phyloP scores from a whole-genome alignment of 768 basidiomycete genomes.

The Russula sp. region DNA sequence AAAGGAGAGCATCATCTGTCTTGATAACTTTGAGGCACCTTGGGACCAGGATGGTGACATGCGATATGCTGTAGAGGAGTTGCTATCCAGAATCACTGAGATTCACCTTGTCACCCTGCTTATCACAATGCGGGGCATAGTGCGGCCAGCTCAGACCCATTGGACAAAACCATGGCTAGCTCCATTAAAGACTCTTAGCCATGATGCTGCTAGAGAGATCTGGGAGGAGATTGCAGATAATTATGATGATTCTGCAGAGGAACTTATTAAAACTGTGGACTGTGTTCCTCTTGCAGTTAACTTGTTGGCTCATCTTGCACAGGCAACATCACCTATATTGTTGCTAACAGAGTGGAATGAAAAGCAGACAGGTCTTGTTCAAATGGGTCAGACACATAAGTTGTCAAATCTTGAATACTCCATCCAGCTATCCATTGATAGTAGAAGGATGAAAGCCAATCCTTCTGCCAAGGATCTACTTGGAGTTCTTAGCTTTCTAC shows the following conservation, averaged over 20 bases:
- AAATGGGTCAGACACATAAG: background rate
- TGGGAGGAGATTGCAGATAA: too few relatives aligned
- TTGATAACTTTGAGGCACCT: slow-evolving; percentile 40
- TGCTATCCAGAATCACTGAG: background rate
- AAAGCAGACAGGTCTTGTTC: background rate
- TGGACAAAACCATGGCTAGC: slow-evolving; percentile 7
- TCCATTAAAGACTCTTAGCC: background rate
- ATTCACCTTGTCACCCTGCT: background rate
- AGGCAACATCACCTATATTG: background rate
- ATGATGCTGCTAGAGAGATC: background rate
- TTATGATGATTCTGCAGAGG: too few relatives aligned
- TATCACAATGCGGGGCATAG: slow-evolving; percentile 10
- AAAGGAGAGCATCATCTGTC: slow-evolving; percentile 28
- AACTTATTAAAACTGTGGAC: too few relatives aligned
- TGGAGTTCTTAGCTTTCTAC: background rate
- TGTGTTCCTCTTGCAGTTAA: background rate
- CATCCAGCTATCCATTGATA: background rate
- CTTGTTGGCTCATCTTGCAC: background rate
- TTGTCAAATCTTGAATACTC: too few relatives aligned
- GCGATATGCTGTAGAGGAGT: background rate
- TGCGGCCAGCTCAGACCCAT: background rate
- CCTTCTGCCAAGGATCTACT: slow-evolving; percentile 3
- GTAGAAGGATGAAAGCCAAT: background rate
- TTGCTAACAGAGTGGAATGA: slow-evolving; percentile 5
- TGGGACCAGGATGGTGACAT: slow-evolving; percentile 28